A percentile compares a stretch with the other conserved stretches of the same genome.
These are phyloP conservation scores for Groenewaldozyma auringiensis DNA, from an alignment of 1,139 yeast genomes.

Conservation along the genomic window DNA sequence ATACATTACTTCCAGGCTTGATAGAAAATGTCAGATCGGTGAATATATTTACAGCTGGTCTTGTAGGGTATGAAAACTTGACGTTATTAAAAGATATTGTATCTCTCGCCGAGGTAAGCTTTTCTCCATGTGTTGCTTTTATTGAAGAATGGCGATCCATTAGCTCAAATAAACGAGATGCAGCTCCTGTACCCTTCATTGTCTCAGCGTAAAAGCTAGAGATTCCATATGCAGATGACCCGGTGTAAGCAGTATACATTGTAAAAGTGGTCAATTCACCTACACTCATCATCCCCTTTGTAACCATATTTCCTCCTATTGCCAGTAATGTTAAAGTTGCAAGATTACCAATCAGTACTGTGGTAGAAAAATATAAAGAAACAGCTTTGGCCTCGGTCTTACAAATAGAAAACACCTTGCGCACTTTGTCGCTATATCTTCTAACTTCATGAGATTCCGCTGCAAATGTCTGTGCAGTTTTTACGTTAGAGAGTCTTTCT, in stretches of 20 bases:
- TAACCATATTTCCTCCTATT: slow-evolving; percentile 73
- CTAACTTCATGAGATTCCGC: slow-evolving; percentile 64
- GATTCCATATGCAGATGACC: slow-evolving; percentile 79
- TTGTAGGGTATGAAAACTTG: slow-evolving; percentile 75
- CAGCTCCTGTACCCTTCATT: slow-evolving; percentile 97
- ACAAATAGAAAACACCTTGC: slow-evolving; percentile 66
- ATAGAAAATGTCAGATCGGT: slow-evolving; percentile 56
- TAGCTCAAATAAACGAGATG: slow-evolving; percentile 82
- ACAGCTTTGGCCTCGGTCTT: slow-evolving; percentile 67
- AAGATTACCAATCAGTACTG: slow-evolving; percentile 74
- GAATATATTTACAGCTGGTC: slow-evolving; percentile 68
- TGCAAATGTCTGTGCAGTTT: slow-evolving; percentile 82
- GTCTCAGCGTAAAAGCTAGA: slow-evolving; percentile 87
- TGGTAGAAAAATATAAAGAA: slow-evolving; percentile 61
- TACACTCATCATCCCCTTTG: slow-evolving; percentile 60
- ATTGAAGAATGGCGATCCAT: slow-evolving; percentile 69
- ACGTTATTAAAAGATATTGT: slow-evolving; percentile 59
- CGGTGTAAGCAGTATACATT: slow-evolving; percentile 91
- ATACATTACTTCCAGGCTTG: slow-evolving; percentile 77
- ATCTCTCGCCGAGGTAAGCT: slow-evolving; percentile 37
- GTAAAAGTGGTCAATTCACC: slow-evolving; percentile 91
- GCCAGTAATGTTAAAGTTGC: slow-evolving; percentile 70
- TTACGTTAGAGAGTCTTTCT: slow-evolving; percentile 79
- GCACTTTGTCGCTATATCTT: slow-evolving; percentile 60
- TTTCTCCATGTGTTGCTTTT: slow-evolving; percentile 52